These are phyloP conservation scores for Colletotrichum sp. DNA, from an alignment of 2,329 filamentous ascomycete species.

Conservation along the genomic window DNA sequence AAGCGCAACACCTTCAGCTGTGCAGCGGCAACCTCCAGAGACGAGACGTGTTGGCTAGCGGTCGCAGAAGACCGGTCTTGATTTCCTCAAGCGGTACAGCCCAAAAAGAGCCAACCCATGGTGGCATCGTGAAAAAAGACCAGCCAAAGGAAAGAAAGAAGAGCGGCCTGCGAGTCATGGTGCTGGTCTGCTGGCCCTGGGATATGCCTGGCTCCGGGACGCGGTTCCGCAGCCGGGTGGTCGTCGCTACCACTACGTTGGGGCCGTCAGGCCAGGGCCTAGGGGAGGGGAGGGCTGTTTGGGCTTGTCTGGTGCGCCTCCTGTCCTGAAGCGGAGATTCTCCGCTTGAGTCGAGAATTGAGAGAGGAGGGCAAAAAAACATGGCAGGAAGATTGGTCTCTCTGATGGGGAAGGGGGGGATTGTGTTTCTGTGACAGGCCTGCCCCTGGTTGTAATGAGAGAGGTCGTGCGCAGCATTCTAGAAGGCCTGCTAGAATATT, in stretches of 20 bases:
- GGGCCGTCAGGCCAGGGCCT: conserved; percentile 3
- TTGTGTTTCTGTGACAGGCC: conserved; percentile 17
- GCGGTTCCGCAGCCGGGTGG: conserved; percentile 11
- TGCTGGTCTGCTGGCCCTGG: not conserved
- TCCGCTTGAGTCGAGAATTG: conserved; percentile 10
- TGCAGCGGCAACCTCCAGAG: not conserved
- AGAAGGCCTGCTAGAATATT: conserved; percentile 14
- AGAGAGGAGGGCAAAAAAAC: not conserved
- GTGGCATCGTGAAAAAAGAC: not conserved
- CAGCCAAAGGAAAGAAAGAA: not conserved
- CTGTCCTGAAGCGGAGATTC: conserved; percentile 14
- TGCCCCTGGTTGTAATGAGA: not conserved
- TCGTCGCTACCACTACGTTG: conserved; percentile 17
- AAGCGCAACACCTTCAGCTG: not conserved
- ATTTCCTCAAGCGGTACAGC: not conserved
- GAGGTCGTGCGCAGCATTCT: conserved; percentile 16
- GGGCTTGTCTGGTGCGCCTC: not conserved
- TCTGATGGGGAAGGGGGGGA: not conserved
- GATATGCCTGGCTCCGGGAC: conserved; percentile 7
- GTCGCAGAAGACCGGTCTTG: not conserved
- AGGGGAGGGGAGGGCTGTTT: not conserved
- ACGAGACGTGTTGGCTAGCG: not conserved
- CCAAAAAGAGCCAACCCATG: not conserved
- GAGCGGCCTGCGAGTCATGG: conserved; percentile 12
- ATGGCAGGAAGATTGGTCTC: conserved; percentile 16